Evolutionary conservation across 306 rosid genomes (phyloP), one percentile per base, ranked within the genome.

Genomic region (Cicer yamashitae): DNA sequence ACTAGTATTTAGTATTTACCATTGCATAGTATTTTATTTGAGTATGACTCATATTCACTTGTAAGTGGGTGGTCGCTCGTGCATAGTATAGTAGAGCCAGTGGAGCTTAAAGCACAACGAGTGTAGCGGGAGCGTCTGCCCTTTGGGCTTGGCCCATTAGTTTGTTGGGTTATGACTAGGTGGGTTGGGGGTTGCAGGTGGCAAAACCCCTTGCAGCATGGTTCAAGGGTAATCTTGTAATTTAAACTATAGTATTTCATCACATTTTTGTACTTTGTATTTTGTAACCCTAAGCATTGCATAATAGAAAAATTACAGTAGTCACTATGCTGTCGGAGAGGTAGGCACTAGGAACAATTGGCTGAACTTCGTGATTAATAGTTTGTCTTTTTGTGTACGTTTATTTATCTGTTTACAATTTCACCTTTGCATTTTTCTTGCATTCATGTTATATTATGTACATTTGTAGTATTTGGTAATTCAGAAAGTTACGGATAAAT

Each of bases 351-450:
- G 37, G 37, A 30, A 30, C 65, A 59, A 59, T 12, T 25, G 12
- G 17, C 17, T 0, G 18, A 59, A 30, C 37, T 59, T 5, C 4
- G 8, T 10, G 65, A 59, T 59, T 41, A 2, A 59, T 59, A 15
- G 44, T 34, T 13, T 59, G 10, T 59, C 3, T 60, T 30, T 8
- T 25, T 59, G 44, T 34, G 44, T 30, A 10, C 3, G 2, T 53
- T 53, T 2, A 58, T 58, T 58, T 58, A 11, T 58, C 8, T 25
- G 10, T 25, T 58, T 58, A 58, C 64, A 44, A 30, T 63, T 61
- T 70, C 81, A 18, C 20, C 40, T 63, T 39, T 57, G 9, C 15
- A 13, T 47, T 46, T 63, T 71, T 17, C 71, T 77, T 65, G 12
- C 8, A 51, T 10, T 68, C 50, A 25, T 75, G 14, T 51, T 72